Evolutionary conservation across 768 basidiomycete species (phyloP), one percentile per base, ranked within the genome.

Genomic region (Boletus vermiculosoides): DNA sequence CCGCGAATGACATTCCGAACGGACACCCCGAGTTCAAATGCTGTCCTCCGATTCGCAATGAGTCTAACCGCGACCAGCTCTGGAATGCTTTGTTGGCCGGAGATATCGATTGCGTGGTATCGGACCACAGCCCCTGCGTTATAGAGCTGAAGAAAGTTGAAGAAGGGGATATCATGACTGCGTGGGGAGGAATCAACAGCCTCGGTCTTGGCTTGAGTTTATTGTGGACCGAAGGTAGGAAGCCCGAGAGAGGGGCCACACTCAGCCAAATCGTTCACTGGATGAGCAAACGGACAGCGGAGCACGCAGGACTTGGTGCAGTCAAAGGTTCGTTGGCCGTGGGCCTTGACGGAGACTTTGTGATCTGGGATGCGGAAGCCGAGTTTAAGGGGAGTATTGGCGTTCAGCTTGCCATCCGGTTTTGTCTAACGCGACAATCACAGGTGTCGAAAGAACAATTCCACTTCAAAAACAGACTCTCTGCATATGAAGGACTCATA

Each of bases 131-230:
- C 60, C 95, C 95, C 16, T 98, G 95, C 71, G 79, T 90, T 13
- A 75, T 83, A 23, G 84, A 86, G 63, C 76, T 99, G 57, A 99
- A 98, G 77, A 82, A 81, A 58, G 70, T 86, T 36, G 86, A 87
- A 30, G 80, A 82, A 42, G 91, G 94, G 1, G 82, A 94, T 66
- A 79, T 98, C 58, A 90, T 97, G 87, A 71, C 76, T 22, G 92
- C 95, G 0, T 98, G 96, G 96, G 96, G 96, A 41, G 96, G 96
- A 0, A 92, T 99, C 60, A 90, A 88, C 58, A 87, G 91, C 5
- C 80, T 99, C 23, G 96, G 96, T 4, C 77, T 98, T 18, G 97
- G 96, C 0, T 71, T 98, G 45, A 90, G 90, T 68, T 73, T 97
- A 50, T 66, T 98, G 41, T 96, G 92, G 92, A 95, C 93, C 1